Evolutionary conservation across 352 stramenopile species (phyloP).

Genomic region (Globisporangium rhizosaccharum): DNA sequence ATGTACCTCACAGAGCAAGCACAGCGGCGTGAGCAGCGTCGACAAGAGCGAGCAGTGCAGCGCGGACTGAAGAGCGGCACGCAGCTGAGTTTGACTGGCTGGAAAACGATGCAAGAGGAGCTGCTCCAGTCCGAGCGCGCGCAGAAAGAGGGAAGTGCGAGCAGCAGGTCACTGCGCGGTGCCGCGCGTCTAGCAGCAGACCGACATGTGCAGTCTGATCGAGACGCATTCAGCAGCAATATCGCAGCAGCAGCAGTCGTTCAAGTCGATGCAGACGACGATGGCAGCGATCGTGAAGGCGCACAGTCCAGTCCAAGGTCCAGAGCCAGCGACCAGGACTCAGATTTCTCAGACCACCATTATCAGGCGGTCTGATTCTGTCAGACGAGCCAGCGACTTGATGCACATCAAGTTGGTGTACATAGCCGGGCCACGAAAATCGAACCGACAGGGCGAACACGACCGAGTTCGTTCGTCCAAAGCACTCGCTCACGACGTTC

Average conservation of each 20-base stretch:
- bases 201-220: neutral
- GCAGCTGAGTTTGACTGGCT: slow-evolving; percentile 31
- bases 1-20: neutral
- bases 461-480: neutral
- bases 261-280: neutral
- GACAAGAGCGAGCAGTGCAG: slow-evolving; percentile 5
- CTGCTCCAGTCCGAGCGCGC: slow-evolving; percentile 20
- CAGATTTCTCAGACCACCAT: slow-evolving; percentile 1
- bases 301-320: neutral
- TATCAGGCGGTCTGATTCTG: neutral
- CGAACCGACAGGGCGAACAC: neutral
- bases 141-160: neutral
- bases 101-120: slow-evolving; percentile 46
- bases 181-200: neutral
- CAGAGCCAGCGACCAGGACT: neutral
- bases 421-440: neutral
- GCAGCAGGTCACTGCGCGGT: neutral
- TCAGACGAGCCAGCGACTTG: neutral
- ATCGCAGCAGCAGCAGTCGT: neutral
- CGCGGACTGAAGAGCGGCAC: slow-evolving; percentile 16
- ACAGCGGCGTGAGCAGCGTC: slow-evolving; percentile 3
- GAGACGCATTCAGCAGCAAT: neutral
- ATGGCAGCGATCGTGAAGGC: neutral
- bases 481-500: neutral
- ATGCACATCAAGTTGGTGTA: slow-evolving; percentile 3